Evolutionary conservation across 2,329 filamentous ascomycete species (phyloP).

Genomic region (Colletotrichum truncatum): DNA sequence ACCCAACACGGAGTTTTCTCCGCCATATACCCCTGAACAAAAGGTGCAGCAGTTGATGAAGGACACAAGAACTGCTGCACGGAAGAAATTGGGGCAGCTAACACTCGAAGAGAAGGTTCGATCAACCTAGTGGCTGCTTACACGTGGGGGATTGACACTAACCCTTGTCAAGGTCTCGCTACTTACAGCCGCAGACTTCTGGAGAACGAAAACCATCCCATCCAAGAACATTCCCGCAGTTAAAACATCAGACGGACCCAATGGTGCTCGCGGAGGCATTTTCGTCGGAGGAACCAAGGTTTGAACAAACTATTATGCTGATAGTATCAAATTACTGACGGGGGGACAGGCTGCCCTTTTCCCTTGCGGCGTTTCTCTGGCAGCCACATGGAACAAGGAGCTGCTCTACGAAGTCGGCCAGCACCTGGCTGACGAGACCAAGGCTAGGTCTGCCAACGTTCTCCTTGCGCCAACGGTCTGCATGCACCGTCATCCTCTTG

Average conservation of each 20-base stretch:
- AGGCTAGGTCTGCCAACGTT: conserved; percentile 77
- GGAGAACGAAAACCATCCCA: conserved; percentile 73
- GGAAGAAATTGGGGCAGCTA: conserved; percentile 60
- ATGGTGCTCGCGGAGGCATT: conserved; percentile 73
- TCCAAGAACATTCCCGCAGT: conserved; percentile 71
- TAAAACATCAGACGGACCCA: conserved; percentile 76
- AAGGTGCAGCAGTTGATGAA: conserved; percentile 43
- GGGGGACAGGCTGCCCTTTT: conserved; percentile 73
- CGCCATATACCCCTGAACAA: conserved; percentile 52
- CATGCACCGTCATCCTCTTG: conserved; percentile 83
- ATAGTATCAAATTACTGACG: not conserved
- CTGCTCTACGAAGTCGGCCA: conserved; percentile 75
- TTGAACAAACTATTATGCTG: conserved; percentile 18
- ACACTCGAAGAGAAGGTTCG: conserved; percentile 67
- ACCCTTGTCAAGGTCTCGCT: conserved; percentile 58
- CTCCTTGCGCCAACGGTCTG: conserved; percentile 82
- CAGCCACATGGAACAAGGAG: conserved; percentile 80
- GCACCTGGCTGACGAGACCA: conserved; percentile 76
- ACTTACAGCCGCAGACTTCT: conserved; percentile 72
- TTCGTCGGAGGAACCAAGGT: conserved; percentile 75
- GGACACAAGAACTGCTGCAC: conserved; percentile 51
- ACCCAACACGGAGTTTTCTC: conserved; percentile 59
- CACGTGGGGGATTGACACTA: not conserved
- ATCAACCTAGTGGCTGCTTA: not conserved
- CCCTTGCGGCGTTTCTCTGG: conserved; percentile 81